Conservation (phyloP, 176 grass and related monocot species). For the Bolboschoenus planiculmis region DNA sequence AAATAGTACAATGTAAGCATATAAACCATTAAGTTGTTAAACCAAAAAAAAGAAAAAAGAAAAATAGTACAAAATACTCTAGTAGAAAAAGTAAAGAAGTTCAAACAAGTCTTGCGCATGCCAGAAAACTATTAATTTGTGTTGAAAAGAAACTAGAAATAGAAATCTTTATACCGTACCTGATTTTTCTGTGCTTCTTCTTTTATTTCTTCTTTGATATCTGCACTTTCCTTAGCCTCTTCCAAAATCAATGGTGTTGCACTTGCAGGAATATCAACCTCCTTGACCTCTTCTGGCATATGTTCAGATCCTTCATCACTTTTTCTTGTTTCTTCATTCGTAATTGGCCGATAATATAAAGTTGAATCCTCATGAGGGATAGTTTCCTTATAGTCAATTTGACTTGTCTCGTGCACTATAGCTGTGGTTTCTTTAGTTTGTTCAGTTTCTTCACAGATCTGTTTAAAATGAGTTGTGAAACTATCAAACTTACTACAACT, state of each 20-base stretch:
- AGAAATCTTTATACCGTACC: background rate
- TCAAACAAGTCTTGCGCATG: background rate
- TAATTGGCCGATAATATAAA: background rate
- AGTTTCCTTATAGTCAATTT: background rate
- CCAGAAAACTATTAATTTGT: background rate
- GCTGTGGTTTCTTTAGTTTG: background rate
- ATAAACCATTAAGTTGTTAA: background rate
- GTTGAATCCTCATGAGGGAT: background rate
- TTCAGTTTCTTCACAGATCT: background rate
- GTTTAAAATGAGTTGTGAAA: background rate
- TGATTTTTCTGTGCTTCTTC: constrained; percentile 1
- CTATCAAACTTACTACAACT: background rate
- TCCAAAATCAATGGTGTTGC: background rate
- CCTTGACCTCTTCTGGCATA: background rate
- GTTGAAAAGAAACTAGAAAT: background rate
- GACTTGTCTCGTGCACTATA: background rate
- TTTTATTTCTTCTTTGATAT: background rate
- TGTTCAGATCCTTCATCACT: background rate
- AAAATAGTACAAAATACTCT: background rate
- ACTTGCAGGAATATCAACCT: background rate
- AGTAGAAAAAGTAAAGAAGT: background rate
- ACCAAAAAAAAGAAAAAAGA: background rate
- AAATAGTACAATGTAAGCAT: too few species aligned
- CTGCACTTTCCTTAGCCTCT: background rate
- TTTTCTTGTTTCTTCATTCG: background rate